Evolutionary conservation across 169 alveolate genomes (phyloP).

Genomic region (Cryptosporidium canis): DNA sequence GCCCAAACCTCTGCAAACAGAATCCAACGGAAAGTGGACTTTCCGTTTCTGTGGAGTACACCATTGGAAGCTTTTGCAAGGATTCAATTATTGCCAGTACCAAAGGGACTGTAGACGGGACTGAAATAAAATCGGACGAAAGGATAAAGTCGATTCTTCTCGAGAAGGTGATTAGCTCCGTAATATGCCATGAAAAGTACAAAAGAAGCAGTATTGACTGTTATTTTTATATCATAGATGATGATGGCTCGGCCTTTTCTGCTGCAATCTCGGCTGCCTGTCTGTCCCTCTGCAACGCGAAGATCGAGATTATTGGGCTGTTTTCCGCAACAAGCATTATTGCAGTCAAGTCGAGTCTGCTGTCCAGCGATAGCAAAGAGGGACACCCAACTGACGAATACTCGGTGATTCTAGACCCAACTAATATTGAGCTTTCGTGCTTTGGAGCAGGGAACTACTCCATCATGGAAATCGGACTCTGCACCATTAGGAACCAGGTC

Average conservation of each 20-base stretch:
- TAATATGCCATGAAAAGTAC: conserved; percentile 53
- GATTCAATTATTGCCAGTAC: not conserved
- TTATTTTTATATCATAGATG: conserved; percentile 56
- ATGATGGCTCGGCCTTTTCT: conserved; percentile 64
- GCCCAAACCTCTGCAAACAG: conserved; percentile 47
- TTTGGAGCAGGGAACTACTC: not conserved
- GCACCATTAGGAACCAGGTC: conserved; percentile 63
- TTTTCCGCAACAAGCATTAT: conserved; percentile 57
- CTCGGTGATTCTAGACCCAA: conserved; percentile 30
- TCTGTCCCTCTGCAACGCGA: conserved; percentile 51
- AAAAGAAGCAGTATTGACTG: conserved; percentile 58
- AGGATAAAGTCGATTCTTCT: conserved; percentile 31
- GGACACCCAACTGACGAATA: not conserved
- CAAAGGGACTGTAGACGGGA: not conserved
- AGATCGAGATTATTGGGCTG: conserved; percentile 55
- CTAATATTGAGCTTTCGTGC: not conserved
- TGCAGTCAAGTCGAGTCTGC: not conserved
- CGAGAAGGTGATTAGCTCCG: conserved; percentile 50
- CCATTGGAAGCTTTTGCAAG: conserved; percentile 41
- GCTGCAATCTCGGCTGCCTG: conserved; percentile 57
- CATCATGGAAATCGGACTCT: conserved; percentile 28
- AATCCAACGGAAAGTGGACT: conserved; percentile 35
- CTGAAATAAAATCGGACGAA: conserved; percentile 39
- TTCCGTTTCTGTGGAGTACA: conserved; percentile 54
- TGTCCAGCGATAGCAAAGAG: not conserved